phyloP scores from a whole-genome alignment of 2,329 filamentous ascomycete genomes.

The Colletotrichum magnum region DNA sequence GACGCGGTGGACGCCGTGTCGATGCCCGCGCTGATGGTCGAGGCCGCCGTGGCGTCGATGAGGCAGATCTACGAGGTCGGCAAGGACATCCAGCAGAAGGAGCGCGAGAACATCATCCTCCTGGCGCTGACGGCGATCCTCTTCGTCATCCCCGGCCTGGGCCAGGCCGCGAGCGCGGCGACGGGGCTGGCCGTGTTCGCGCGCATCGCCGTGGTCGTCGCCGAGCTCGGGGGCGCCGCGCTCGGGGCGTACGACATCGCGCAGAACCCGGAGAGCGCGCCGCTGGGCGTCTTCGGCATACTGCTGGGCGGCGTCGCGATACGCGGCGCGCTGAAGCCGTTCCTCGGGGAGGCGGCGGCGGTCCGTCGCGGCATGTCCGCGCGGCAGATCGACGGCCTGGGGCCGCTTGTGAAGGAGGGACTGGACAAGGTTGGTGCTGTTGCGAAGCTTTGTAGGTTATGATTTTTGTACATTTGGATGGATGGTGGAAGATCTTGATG shows the following conservation, averaged over 20 bases:
- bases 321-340: background rate
- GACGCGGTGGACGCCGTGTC: too few relatives aligned
- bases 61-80: slow-evolving; percentile 43
- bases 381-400: too few relatives aligned
- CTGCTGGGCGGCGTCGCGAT: slow-evolving; percentile 11
- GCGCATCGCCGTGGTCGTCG: slow-evolving; percentile 37
- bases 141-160: slow-evolving; percentile 65
- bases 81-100: slow-evolving; percentile 40
- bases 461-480: too few relatives aligned
- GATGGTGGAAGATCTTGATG: too few relatives aligned
- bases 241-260: slow-evolving; percentile 45
- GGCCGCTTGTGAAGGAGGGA: too few relatives aligned
- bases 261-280: slow-evolving; percentile 44
- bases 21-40: too few relatives aligned
- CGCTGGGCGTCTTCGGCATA: slow-evolving; percentile 45
- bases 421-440: too few relatives aligned
- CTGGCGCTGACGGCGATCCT: slow-evolving; percentile 60
- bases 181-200: slow-evolving; percentile 37
- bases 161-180: slow-evolving; percentile 57
- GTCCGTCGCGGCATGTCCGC: too few relatives aligned
- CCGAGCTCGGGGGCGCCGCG: slow-evolving; percentile 42
- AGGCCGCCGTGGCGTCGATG: too few relatives aligned
- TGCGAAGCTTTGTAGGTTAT: too few relatives aligned
- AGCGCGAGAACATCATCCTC: slow-evolving; percentile 45
- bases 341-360: too few relatives aligned